Conservation (phyloP, 225 moss, liverwort and hornwort species). For the Physcomitrellopsis africana region DNA sequence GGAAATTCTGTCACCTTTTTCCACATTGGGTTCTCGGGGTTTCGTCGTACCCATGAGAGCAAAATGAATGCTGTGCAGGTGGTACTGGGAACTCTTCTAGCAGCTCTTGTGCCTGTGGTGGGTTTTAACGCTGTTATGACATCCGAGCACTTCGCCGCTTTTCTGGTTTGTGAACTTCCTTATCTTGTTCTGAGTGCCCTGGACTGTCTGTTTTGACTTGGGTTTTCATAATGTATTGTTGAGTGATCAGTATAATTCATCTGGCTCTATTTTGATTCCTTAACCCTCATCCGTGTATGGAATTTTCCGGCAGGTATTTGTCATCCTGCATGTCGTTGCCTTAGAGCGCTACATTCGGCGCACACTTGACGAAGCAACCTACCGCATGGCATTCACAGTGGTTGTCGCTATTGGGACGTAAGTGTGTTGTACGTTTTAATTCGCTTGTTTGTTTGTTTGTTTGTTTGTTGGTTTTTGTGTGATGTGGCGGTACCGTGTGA, state of each 20-base stretch:
- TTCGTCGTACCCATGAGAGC: background rate
- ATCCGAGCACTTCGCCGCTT: slow-evolving; percentile 98
- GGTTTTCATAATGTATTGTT: background rate
- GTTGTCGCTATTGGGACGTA: slow-evolving; percentile 94
- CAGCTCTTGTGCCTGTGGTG: slow-evolving; percentile 98
- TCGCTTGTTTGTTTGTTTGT: slow-evolving; percentile 6
- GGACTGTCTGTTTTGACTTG: slow-evolving; percentile 14
- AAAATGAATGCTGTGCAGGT: slow-evolving; percentile 54
- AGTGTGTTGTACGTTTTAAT: slow-evolving; percentile 32
- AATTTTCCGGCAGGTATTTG: slow-evolving; percentile 84
- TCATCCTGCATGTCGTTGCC: slow-evolving; percentile 91
- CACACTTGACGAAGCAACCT: slow-evolving; percentile 73
- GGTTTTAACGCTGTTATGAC: slow-evolving; percentile 99
- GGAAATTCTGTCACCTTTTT: background rate
- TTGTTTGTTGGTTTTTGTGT: background rate
- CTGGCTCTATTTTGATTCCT: slow-evolving; percentile 5
- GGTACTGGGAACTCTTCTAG: slow-evolving; percentile 86
- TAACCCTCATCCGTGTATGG: slow-evolving; percentile 1
- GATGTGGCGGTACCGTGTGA: background rate
- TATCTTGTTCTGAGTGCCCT: slow-evolving; percentile 20
- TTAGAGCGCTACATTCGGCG: slow-evolving; percentile 79
- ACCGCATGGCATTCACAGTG: slow-evolving; percentile 79
- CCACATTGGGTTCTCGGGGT: background rate
- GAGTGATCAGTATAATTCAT: slow-evolving; percentile 7
- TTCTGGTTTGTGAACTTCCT: slow-evolving; percentile 69